Evolutionary conservation across 208 protist species (phyloP).

Genomic region (Phytomonas sp.): DNA sequence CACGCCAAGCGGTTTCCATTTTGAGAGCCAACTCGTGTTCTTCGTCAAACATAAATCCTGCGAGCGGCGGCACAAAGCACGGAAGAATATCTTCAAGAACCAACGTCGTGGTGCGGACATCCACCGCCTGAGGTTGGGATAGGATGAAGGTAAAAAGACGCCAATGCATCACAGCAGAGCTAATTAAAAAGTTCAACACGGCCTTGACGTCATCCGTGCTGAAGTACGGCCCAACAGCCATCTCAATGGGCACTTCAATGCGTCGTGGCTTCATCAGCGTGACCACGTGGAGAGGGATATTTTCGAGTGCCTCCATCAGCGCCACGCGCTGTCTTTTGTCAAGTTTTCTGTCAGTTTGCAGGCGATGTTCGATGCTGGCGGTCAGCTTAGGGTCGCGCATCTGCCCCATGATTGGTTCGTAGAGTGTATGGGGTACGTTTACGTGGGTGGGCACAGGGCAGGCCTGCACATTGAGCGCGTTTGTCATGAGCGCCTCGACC

Average conservation of each 20-base stretch:
- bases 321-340: slow-evolving; percentile 40
- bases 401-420: slow-evolving; percentile 18
- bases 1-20: slow-evolving; percentile 23
- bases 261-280: slow-evolving; percentile 24
- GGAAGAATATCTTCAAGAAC: slow-evolving; percentile 23
- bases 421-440: slow-evolving; percentile 20
- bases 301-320: slow-evolving; percentile 29
- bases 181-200: slow-evolving; percentile 48
- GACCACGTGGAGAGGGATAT: slow-evolving; percentile 24
- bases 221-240: slow-evolving; percentile 55
- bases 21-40: slow-evolving; percentile 23
- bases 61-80: slow-evolving; percentile 53
- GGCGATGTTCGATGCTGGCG: slow-evolving; percentile 29
- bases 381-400: slow-evolving; percentile 47
- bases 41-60: slow-evolving; percentile 31
- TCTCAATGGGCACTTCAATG: slow-evolving; percentile 27
- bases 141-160: slow-evolving; percentile 42
- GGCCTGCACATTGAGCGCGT: slow-evolving; percentile 36
- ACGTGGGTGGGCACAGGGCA: slow-evolving; percentile 29
- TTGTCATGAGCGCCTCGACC: slow-evolving; percentile 22
- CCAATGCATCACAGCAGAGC: slow-evolving; percentile 53
- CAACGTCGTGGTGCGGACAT: slow-evolving; percentile 3
- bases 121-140: slow-evolving; percentile 13
- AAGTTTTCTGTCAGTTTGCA: slow-evolving; percentile 31
- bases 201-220: slow-evolving; percentile 36